These are phyloP conservation scores for Mollisia scopiformis DNA, from an alignment of 2,329 filamentous ascomycete species.

Conservation along the genomic window DNA sequence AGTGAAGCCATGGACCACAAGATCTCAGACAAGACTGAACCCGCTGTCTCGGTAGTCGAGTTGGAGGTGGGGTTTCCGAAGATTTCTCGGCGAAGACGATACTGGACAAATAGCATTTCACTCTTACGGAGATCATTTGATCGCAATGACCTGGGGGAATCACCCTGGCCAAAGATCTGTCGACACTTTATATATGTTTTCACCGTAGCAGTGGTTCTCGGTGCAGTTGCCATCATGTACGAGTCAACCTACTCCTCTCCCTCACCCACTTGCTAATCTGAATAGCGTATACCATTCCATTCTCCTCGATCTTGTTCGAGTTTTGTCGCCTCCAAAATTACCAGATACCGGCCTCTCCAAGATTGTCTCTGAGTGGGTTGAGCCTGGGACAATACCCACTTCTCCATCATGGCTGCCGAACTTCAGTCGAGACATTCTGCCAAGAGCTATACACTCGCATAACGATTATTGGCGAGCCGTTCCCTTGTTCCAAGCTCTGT, in stretches of 20 bases:
- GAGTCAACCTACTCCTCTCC: neutral
- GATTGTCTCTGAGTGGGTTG: conserved; percentile 15
- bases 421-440: conserved; percentile 24
- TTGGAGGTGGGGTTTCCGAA: neutral
- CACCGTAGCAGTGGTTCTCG: conserved; percentile 5
- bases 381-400: conserved; percentile 5
- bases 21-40: neutral
- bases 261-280: conserved; percentile 4
- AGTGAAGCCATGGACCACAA: neutral
- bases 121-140: conserved; percentile 4
- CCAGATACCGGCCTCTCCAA: conserved; percentile 43
- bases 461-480: conserved; percentile 60
- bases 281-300: conserved; percentile 20
- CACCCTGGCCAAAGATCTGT: conserved; percentile 20
- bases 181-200: conserved; percentile 13
- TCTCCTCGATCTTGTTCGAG: conserved; percentile 38
- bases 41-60: neutral
- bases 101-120: neutral
- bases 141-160: conserved; percentile 6
- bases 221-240: conserved; percentile 15
- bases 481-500: conserved; percentile 53
- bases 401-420: conserved; percentile 24
- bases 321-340: conserved; percentile 49
- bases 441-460: conserved; percentile 46
- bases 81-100: neutral